These are phyloP conservation scores for Penicillium parvum DNA, from an alignment of 495 filamentous ascomycete genomes.

Conservation along the genomic window DNA sequence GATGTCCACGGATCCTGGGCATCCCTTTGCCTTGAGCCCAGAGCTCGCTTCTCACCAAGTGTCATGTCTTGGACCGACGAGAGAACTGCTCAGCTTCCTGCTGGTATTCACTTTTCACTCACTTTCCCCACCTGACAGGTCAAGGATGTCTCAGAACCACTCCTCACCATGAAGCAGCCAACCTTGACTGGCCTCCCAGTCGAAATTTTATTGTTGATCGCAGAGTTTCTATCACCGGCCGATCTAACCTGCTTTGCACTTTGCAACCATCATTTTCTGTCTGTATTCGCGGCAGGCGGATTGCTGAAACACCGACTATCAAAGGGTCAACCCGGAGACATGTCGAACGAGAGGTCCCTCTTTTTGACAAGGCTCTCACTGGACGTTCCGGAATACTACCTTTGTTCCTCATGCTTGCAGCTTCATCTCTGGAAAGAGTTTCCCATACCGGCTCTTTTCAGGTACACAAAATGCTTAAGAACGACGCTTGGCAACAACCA, in stretches of 20 bases:
- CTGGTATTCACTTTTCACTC: neutral
- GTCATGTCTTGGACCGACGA: neutral
- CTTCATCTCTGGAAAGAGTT: too few relatives aligned
- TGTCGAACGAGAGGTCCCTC: neutral
- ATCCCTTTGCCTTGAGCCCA: neutral
- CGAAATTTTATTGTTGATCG: neutral
- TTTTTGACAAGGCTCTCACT: neutral
- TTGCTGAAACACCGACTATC: neutral
- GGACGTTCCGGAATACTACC: neutral
- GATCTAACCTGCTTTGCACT: slow-evolving; percentile 1
- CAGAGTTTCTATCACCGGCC: neutral
- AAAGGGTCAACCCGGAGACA: neutral
- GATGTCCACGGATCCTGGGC: neutral
- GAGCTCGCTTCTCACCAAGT: neutral
- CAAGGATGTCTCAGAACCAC: too few relatives aligned
- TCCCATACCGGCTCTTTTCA: too few relatives aligned
- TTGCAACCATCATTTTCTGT: neutral
- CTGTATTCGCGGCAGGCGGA: neutral
- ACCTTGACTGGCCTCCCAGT: neutral
- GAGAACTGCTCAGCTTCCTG: neutral
- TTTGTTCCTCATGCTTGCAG: neutral
- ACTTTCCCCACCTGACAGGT: neutral
- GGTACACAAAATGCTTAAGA: too few relatives aligned
- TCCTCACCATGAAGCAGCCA: neutral
- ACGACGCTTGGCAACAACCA: too few relatives aligned